phyloP scores from a whole-genome alignment of 2,329 filamentous ascomycete genomes.

The Sarocladium oryzae region DNA sequence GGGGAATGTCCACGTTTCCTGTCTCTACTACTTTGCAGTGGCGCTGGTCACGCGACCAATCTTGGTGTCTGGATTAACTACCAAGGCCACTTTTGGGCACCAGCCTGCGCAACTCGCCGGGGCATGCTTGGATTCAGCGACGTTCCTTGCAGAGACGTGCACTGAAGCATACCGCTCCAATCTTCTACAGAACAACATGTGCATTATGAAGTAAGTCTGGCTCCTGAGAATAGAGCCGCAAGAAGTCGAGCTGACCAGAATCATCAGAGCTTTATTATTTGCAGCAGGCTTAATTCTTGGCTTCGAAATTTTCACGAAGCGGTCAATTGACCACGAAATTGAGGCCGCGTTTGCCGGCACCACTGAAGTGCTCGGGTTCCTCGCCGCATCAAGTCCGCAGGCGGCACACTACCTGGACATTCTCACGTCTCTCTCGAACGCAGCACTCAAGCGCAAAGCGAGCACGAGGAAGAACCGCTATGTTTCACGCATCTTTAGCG shows the following conservation, averaged over 20 bases:
- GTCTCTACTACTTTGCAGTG: constrained; percentile 52
- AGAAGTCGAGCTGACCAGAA: constrained; percentile 31
- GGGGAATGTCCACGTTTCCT: constrained; percentile 48
- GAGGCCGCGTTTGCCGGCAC: constrained; percentile 44
- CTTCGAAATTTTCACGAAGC: constrained; percentile 45
- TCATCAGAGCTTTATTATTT: constrained; percentile 33
- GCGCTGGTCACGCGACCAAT: constrained; percentile 51
- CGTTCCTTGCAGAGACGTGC: constrained; percentile 49
- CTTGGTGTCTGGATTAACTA: constrained; percentile 42
- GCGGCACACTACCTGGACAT: constrained; percentile 53
- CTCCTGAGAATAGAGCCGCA: neutral
- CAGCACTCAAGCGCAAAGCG: constrained; percentile 27
- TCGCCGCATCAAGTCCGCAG: constrained; percentile 45
- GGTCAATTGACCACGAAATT: constrained; percentile 35
- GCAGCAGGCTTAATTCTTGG: constrained; percentile 51
- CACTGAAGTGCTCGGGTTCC: constrained; percentile 39
- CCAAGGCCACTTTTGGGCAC: constrained; percentile 24
- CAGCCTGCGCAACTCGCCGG: constrained; percentile 34
- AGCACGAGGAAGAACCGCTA: constrained; percentile 19
- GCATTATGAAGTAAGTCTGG: constrained; percentile 46
- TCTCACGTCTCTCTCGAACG: constrained; percentile 37
- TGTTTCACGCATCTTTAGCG: constrained; percentile 21
- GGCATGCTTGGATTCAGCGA: constrained; percentile 48
- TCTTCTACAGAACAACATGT: constrained; percentile 48
- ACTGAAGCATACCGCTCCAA: constrained; percentile 37